Conservation (phyloP, 108 stramenopile species). For the Schizochytrium sp. region DNA sequence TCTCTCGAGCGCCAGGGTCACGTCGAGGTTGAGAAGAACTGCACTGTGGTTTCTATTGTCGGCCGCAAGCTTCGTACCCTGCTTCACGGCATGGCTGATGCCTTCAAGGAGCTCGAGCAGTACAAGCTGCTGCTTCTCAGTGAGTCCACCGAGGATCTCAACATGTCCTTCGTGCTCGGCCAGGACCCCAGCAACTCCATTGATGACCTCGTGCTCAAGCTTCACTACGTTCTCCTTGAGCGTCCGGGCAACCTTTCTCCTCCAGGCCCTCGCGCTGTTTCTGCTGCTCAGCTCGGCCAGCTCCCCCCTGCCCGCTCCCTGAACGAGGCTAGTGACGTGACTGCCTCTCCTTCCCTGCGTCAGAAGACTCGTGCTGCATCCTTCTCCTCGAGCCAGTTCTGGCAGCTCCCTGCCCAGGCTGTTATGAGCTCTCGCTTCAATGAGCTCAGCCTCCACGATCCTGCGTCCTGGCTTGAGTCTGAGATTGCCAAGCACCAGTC, state of each 20-base stretch:
- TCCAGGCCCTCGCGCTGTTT: background rate
- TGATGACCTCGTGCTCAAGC: background rate
- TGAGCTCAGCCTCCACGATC: background rate
- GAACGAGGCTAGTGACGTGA: background rate
- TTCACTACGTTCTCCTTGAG: constrained; percentile 46
- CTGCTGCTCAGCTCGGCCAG: background rate
- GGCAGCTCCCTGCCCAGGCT: constrained; percentile 53
- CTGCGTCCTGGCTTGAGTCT: constrained; percentile 5
- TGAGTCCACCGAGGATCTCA: constrained; percentile 63
- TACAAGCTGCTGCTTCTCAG: background rate
- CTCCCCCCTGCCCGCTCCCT: background rate
- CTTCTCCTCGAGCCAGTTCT: constrained; percentile 35
- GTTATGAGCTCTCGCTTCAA: background rate
- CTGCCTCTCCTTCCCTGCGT: background rate
- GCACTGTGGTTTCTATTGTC: constrained; percentile 56
- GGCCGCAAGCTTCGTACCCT: constrained; percentile 46
- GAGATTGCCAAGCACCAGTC: constrained; percentile 9
- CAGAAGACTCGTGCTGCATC: constrained; percentile 30
- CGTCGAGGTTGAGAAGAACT: constrained; percentile 5
- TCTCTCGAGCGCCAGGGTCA: background rate
- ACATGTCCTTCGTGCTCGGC: constrained; percentile 62
- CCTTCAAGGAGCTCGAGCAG: constrained; percentile 30
- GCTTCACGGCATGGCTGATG: constrained; percentile 48
- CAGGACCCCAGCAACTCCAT: background rate
- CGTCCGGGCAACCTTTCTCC: constrained; percentile 41